Percentiles rank a stretch among this genome's conserved stretches.
phyloP scores from a whole-genome alignment of 352 stramenopile species.

The Phytophthora constricta region DNA sequence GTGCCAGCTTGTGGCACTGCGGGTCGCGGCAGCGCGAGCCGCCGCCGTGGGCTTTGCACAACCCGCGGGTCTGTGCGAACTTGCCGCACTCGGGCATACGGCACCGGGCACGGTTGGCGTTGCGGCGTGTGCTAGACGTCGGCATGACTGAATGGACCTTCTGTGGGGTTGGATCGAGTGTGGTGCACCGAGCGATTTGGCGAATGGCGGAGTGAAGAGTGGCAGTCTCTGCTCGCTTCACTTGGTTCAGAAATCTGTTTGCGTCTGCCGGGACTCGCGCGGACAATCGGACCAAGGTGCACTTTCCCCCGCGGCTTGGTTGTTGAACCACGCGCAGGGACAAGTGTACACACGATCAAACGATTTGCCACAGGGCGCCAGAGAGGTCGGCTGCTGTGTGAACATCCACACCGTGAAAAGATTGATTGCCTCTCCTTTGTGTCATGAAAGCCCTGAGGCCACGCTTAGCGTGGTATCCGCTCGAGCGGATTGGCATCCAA shows the following conservation, averaged over 20 bases:
- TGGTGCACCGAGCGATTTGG: constrained; percentile 23
- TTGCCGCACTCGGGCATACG: constrained; percentile 72
- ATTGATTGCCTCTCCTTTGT: neutral
- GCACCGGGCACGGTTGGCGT: constrained; percentile 73
- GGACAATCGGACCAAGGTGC: neutral
- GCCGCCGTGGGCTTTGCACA: constrained; percentile 85
- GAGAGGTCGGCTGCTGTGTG: constrained; percentile 18
- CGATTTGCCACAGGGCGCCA: constrained; percentile 22
- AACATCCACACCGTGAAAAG: neutral
- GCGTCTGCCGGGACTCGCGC: neutral
- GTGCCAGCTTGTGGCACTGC: constrained; percentile 76
- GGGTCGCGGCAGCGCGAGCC: constrained; percentile 78
- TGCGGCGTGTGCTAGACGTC: constrained; percentile 44
- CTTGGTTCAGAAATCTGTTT: constrained; percentile 36
- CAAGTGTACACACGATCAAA: constrained; percentile 36
- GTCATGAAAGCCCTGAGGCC: too few species aligned
- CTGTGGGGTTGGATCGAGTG: constrained; percentile 8
- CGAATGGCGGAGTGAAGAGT: constrained; percentile 32
- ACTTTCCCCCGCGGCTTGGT: neutral
- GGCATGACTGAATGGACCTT: constrained; percentile 39
- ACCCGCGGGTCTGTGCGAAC: constrained; percentile 76
- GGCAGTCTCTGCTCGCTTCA: neutral
- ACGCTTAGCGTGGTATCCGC: too few species aligned
- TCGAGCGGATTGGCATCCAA: constrained; percentile 5
- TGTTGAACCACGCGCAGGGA: constrained; percentile 1